phyloP scores from a whole-genome alignment of 1,284 basidiomycete species.

The Boletus smithii region DNA sequence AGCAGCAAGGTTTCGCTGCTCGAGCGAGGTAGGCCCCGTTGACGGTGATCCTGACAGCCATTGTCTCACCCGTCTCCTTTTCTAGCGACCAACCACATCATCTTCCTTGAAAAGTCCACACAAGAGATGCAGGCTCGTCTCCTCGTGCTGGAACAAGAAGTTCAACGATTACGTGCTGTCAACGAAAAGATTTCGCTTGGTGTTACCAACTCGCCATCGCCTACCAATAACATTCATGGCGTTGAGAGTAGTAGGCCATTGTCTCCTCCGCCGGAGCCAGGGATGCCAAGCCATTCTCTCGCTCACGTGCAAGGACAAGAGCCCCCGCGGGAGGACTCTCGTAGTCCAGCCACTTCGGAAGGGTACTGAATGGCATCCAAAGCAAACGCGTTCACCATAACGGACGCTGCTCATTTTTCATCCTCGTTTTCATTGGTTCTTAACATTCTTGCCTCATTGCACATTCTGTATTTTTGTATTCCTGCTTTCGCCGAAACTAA shows the following conservation, averaged over 20 bases:
- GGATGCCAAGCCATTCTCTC: constrained; percentile 45
- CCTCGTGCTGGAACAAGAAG: constrained; percentile 59
- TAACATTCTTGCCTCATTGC: constrained; percentile 31
- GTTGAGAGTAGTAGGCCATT: constrained; percentile 52
- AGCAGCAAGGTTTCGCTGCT: constrained; percentile 84
- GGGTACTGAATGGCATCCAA: constrained; percentile 29
- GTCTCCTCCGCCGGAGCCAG: constrained; percentile 59
- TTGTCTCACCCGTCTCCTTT: constrained; percentile 11
- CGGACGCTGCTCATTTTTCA: constrained; percentile 25
- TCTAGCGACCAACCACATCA: constrained; percentile 71
- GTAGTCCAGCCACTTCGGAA: constrained; percentile 60
- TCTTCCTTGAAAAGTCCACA: constrained; percentile 64
- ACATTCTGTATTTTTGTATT: constrained; percentile 37
- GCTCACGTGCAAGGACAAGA: constrained; percentile 52
- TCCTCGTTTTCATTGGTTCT: constrained; percentile 29
- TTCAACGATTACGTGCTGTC: constrained; percentile 60
- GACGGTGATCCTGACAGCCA: background rate
- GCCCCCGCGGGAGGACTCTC: constrained; percentile 56
- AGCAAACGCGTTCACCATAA: constrained; percentile 17
- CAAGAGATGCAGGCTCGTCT: constrained; percentile 66
- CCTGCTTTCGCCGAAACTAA: constrained; percentile 33
- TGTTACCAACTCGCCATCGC: constrained; percentile 51
- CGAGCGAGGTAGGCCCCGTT: constrained; percentile 64
- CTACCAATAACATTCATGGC: constrained; percentile 36
- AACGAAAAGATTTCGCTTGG: constrained; percentile 78